phyloP scores from a whole-genome alignment of 2,329 filamentous ascomycete species.

The Fusarium sp. region DNA sequence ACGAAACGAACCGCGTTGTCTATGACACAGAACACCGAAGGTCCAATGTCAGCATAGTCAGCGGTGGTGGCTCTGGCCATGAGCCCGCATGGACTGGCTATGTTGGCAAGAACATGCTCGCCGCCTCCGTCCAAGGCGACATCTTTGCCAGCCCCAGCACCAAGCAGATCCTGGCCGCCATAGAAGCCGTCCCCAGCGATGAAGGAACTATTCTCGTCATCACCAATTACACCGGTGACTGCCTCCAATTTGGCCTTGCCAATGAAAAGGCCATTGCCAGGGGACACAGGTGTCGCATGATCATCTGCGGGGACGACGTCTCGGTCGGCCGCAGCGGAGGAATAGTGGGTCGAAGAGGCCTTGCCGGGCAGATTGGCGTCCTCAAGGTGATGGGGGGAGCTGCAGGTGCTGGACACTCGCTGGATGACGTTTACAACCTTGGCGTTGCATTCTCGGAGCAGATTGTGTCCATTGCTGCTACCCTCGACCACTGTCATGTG shows the following conservation, averaged over 20 bases:
- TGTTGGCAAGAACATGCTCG: constrained; percentile 71
- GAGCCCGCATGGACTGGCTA: constrained; percentile 75
- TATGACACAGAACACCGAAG: constrained; percentile 59
- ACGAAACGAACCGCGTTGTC: constrained; percentile 64
- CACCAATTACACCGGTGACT: constrained; percentile 75
- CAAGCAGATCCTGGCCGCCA: constrained; percentile 70
- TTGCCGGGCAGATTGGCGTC: constrained; percentile 71
- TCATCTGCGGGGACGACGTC: constrained; percentile 75
- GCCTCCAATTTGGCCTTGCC: constrained; percentile 58
- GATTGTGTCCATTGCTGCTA: constrained; percentile 69
- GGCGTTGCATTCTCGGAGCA: constrained; percentile 62
- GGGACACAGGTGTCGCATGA: constrained; percentile 66
- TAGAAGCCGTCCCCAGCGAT: constrained; percentile 66
- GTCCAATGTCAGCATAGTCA: constrained; percentile 63
- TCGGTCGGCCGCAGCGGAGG: constrained; percentile 69
- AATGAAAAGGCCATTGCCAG: constrained; percentile 68
- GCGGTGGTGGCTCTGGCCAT: constrained; percentile 68
- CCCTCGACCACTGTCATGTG: constrained; percentile 71
- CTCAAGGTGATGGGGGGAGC: constrained; percentile 69
- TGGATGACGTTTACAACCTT: constrained; percentile 64
- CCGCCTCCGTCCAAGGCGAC: constrained; percentile 70
- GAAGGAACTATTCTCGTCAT: constrained; percentile 70
- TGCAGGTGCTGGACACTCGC: constrained; percentile 58
- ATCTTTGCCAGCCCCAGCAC: constrained; percentile 74
- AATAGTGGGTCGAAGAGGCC: constrained; percentile 70